Percentiles rank a stretch among this genome's conserved stretches.
Evolutionary conservation across 2,329 filamentous ascomycete genomes (phyloP).

Genomic region (Dothiorella sarmentorum): DNA sequence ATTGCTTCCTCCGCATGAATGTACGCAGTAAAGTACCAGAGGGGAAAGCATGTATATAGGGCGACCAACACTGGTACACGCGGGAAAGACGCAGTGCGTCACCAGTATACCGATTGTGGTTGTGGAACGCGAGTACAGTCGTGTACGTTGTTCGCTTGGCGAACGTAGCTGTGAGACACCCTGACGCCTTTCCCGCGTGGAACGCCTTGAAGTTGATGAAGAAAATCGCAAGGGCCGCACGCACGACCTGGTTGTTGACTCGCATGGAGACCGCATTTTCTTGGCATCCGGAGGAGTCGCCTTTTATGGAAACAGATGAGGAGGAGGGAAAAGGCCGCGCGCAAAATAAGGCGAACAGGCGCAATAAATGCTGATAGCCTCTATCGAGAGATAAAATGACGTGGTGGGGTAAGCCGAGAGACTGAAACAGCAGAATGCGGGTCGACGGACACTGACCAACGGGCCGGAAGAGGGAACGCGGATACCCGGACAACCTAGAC

Average conservation of each 20-base stretch:
- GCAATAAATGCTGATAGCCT: too few relatives aligned
- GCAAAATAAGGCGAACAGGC: background rate
- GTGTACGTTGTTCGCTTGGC: too few relatives aligned
- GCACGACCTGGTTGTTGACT: background rate
- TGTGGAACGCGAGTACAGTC: too few relatives aligned
- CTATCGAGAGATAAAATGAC: background rate
- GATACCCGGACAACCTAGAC: background rate
- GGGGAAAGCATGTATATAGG: background rate
- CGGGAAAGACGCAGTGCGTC: background rate
- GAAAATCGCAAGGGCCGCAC: background rate
- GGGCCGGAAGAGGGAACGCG: background rate
- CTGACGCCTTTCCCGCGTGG: background rate
- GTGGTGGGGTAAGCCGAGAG: background rate
- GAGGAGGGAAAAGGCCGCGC: background rate
- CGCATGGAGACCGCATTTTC: too few relatives aligned
- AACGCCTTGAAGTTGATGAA: slow-evolving; percentile 1
- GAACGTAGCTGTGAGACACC: too few relatives aligned
- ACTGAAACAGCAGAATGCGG: slow-evolving; percentile 6
- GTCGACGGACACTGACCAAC: slow-evolving; percentile 2
- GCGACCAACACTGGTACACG: background rate
- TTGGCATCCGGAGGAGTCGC: too few relatives aligned
- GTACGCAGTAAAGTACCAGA: background rate
- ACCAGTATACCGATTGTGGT: too few relatives aligned
- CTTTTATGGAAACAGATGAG: too few relatives aligned
- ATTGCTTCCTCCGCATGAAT: background rate